These are phyloP conservation scores for Hypoxylon perforatum DNA, from an alignment of 495 filamentous ascomycete species.

Conservation along the genomic window DNA sequence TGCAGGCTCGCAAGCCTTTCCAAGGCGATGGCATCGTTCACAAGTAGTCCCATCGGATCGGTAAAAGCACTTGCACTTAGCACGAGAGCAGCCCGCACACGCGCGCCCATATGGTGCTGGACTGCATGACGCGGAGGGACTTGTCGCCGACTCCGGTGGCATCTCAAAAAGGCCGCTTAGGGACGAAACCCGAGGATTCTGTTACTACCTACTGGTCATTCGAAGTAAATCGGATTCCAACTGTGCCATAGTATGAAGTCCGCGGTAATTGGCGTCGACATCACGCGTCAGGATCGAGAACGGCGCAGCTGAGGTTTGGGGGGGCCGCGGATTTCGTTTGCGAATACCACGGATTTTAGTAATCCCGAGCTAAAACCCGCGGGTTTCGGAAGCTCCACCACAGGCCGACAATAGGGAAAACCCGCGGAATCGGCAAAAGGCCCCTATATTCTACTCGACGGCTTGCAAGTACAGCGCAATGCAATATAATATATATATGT, in stretches of 20 bases:
- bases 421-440: too few relatives aligned
- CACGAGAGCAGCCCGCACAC: slow-evolving; percentile 40
- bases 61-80: slow-evolving; percentile 47
- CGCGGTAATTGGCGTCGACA: not conserved
- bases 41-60: slow-evolving; percentile 32
- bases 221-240: not conserved
- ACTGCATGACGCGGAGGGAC: slow-evolving; percentile 24
- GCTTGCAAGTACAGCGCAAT: too few relatives aligned
- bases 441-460: too few relatives aligned
- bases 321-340: not conserved
- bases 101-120: slow-evolving; percentile 43
- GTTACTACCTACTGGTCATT: not conserved
- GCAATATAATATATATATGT: too few relatives aligned
- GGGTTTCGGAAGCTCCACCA: not conserved
- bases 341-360: not conserved
- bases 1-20: slow-evolving; percentile 37
- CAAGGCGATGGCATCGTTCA: slow-evolving; percentile 44
- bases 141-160: slow-evolving; percentile 8
- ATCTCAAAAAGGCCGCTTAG: slow-evolving; percentile 4
- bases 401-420: too few relatives aligned
- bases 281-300: not conserved
- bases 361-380: not conserved
- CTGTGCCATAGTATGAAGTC: not conserved
- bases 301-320: not conserved
- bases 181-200: slow-evolving; percentile 2